phyloP scores from a whole-genome alignment of 2,329 filamentous ascomycete genomes.

The Epichloe elymi region DNA sequence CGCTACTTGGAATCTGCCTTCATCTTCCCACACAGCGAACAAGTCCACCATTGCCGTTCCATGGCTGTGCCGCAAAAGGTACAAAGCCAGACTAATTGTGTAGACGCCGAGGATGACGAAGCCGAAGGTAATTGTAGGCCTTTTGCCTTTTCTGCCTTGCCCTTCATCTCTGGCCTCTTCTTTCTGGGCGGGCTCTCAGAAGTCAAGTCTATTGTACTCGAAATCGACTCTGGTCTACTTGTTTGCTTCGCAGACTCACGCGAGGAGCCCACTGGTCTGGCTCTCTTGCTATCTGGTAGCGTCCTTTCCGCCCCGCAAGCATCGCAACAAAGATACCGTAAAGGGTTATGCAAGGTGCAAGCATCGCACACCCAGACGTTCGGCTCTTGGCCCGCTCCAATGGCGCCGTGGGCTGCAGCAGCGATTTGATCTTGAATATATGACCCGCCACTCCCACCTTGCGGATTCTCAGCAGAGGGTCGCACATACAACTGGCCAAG shows the following conservation, averaged over 20 bases:
- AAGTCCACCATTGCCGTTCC: slow-evolving; percentile 44
- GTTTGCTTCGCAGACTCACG: slow-evolving; percentile 5
- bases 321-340: slow-evolving; percentile 38
- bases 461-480: slow-evolving; percentile 24
- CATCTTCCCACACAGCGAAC: slow-evolving; percentile 39
- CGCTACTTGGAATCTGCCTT: slow-evolving; percentile 31
- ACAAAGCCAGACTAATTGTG: slow-evolving; percentile 34
- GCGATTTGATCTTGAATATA: slow-evolving; percentile 12
- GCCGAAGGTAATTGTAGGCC: slow-evolving; percentile 6
- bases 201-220: slow-evolving; percentile 22
- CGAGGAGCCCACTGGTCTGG: slow-evolving; percentile 5
- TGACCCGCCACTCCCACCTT: slow-evolving; percentile 16
- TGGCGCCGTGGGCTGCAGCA: background rate
- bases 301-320: slow-evolving; percentile 36
- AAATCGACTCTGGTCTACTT: slow-evolving; percentile 6
- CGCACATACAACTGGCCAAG: slow-evolving; percentile 41
- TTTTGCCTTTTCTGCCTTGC: slow-evolving; percentile 1
- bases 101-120: slow-evolving; percentile 5
- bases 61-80: slow-evolving; percentile 37
- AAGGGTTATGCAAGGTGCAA: slow-evolving; percentile 45
- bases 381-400: background rate
- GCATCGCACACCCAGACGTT: slow-evolving; percentile 38
- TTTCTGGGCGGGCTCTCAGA: slow-evolving; percentile 16
- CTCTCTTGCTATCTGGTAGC: slow-evolving; percentile 5
- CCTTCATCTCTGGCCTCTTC: slow-evolving; percentile 2